Evolutionary conservation across 202 grass and related monocot genomes (phyloP).

Genomic region (Dendrocalamus latiflorus): DNA sequence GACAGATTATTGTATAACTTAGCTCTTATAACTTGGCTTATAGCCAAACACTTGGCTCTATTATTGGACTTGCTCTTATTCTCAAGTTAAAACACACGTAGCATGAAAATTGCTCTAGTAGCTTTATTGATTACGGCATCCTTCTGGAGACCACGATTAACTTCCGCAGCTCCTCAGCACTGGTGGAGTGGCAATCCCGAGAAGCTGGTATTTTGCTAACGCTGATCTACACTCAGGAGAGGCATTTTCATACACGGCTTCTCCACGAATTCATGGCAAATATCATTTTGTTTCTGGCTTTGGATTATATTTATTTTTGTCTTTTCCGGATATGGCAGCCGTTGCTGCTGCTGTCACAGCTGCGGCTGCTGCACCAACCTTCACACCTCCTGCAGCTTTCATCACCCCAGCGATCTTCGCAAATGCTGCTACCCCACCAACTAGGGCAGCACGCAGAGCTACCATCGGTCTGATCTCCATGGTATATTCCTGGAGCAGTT

Average conservation of each 20-base stretch:
- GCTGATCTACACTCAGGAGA: not conserved
- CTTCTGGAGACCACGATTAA: not conserved
- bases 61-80: too few relatives aligned
- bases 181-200: not conserved
- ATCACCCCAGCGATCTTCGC: conserved; percentile 53
- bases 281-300: conserved; percentile 48
- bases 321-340: conserved; percentile 52
- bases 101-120: conserved; percentile 6
- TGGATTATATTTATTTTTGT: conserved; percentile 3
- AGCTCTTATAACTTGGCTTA: too few relatives aligned
- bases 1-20: too few relatives aligned
- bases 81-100: conserved; percentile 8
- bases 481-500: conserved; percentile 29
- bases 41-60: too few relatives aligned
- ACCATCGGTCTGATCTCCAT: conserved; percentile 78
- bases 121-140: conserved; percentile 8
- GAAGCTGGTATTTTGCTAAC: not conserved
- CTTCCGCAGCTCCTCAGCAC: not conserved
- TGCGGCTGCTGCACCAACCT: conserved; percentile 64
- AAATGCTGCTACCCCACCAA: conserved; percentile 64
- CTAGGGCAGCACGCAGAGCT: conserved; percentile 68
- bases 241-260: not conserved
- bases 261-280: not conserved
- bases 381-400: conserved; percentile 73
- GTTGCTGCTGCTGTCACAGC: conserved; percentile 67